A percentile compares a stretch with the other conserved stretches of the same genome.
Evolutionary conservation across 2,329 filamentous ascomycete species (phyloP).

Genomic region (Sordariomycetes sp.): DNA sequence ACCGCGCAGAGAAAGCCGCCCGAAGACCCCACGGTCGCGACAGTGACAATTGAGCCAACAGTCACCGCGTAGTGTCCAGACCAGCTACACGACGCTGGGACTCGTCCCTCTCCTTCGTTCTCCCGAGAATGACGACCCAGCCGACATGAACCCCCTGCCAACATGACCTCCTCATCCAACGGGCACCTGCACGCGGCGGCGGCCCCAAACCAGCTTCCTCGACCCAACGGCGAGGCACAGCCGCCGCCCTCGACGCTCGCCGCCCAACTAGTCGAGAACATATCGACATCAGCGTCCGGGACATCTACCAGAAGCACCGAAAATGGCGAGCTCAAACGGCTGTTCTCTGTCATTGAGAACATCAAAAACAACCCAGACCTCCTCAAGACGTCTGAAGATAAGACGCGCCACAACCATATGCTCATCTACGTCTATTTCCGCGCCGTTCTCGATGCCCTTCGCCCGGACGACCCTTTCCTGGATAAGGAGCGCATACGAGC

Average conservation of each 20-base stretch:
- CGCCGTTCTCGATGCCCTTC: constrained; percentile 60
- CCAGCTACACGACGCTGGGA: not conserved
- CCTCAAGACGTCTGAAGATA: constrained; percentile 50
- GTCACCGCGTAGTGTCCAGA: not conserved
- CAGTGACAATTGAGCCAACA: not conserved
- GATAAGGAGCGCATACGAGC: constrained; percentile 37
- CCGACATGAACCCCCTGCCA: not conserved
- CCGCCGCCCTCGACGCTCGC: constrained; percentile 70
- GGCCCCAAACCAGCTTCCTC: not conserved
- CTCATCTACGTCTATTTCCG: constrained; percentile 74
- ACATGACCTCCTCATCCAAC: constrained; percentile 2
- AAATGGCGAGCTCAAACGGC: constrained; percentile 60
- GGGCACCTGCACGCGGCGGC: not conserved
- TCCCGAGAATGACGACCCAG: not conserved
- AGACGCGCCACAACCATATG: constrained; percentile 67
- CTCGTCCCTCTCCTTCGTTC: not conserved
- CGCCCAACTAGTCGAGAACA: constrained; percentile 73
- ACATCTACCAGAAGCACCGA: constrained; percentile 38
- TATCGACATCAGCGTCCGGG: constrained; percentile 50
- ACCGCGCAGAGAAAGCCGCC: not conserved
- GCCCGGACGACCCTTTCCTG: constrained; percentile 56
- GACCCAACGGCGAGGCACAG: constrained; percentile 5
- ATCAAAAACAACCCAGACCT: constrained; percentile 35
- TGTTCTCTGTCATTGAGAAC: constrained; percentile 44
- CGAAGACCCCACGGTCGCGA: not conserved